Evolutionary conservation across 345 rosid species (phyloP), one percentile per base, ranked within the genome.

Genomic region (Populus euphratica): DNA sequence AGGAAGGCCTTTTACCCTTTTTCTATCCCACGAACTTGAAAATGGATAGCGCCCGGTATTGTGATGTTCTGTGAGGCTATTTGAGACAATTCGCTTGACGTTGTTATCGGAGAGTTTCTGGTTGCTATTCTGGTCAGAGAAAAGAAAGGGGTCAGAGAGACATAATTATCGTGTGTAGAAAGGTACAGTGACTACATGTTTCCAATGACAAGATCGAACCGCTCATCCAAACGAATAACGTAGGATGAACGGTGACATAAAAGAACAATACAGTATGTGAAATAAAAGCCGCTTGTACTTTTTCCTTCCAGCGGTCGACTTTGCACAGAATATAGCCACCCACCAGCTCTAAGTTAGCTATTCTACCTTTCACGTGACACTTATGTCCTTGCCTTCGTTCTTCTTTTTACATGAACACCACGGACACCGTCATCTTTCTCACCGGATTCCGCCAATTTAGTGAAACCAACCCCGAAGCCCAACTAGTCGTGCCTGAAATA

Each of bases 131-230:
- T 56, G 87, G 83, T 79, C 83, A 84, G 87, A 82, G 75, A 39
- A 20, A 76, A 65, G 82, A 84, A 78, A 80, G 79, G 27, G 35
- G 70, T 70, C 56, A 33, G 77, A 73, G 70, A 65, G 76, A 76
- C 68, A 68, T 77, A 73, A 84, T 71, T n/a, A 81, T 88, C 87
- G 82, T 80, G 81, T 87, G 90, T 62, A 35, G 14, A 2, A 39
- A 27, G 10, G 67, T 61, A 29, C 67, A 69, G 73, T 23, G 13
- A 6, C 44, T 25, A 56, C 27, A 17, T 16, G 44, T 56, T 50
- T 35, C 20, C 31, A 77, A 49, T 20, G 3, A 56, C 69, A 25
- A 17, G 72, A 85, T 82, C 89, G 1, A 25, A 61, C 89, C 88
- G 87, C 85, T 72, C 72, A 83, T 23, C 52, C 65, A 29, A 16